Base-by-base conservation (phyloP, 2,329 filamentous ascomycete species). In the Dactylella cylindrospora region DNA sequence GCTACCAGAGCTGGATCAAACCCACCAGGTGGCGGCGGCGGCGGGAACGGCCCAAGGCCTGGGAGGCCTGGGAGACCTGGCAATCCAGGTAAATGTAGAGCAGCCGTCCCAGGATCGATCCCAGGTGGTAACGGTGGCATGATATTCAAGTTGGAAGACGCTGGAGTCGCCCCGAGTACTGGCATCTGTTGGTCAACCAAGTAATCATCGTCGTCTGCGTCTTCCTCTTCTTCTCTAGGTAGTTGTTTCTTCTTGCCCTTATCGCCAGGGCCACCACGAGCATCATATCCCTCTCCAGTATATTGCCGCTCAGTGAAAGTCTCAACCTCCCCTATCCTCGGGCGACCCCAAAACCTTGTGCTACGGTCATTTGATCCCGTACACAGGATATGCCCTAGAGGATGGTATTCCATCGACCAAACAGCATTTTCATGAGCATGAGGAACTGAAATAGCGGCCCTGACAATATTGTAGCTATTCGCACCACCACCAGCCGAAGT, bases 371-470 rank as follows among this genome's bases (percentile, higher is more conserved):
- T 97, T 8, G 90, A 95, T 9, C 93, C 93, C 1, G 91, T 95
- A 0, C 90, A 90, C 5, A 98, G 80, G 65, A 98, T 91, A 71
- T 98, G 93, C 22, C 93, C 93, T 0, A 97, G 79, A 0, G 93
- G 93, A 71, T 98, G 93, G 90, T 93, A 98, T 75, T 96, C 90
- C 43, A 98, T 80, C 13, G 90, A 95, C 93, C 93, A 98, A 66
- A 98, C 93, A 13, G 90, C 89, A 71, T 90, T 94, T 68, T 95
- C 88, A 72, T 98, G 93, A 0, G 93, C 93, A 70, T 85, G 91
- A 5, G 86, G 83, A 25, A 96, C 76, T 69, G 84, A 86, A 76
- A 97, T 91, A 2, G 90, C 89, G 1, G 93, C 93, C 71, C 88
- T 88, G 64, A 98, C 88, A n/a, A 89, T 86, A 73, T 96, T 91